A percentile compares a stretch with the other conserved stretches of the same genome.
phyloP scores from a whole-genome alignment of 2,329 filamentous ascomycete species.

The Aspergillus persii region DNA sequence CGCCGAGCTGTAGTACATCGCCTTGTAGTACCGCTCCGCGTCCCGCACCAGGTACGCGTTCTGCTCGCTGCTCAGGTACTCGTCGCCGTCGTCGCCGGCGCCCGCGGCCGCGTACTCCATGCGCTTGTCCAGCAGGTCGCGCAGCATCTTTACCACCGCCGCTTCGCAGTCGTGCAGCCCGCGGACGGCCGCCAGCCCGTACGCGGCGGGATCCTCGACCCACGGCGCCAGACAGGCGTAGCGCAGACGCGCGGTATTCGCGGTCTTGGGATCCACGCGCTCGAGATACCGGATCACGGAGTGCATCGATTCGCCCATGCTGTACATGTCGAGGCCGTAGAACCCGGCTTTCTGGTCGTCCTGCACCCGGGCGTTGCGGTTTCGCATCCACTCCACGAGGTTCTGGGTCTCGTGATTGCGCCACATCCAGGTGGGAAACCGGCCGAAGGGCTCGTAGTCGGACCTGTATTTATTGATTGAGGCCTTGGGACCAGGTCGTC shows the following conservation, averaged over 20 bases:
- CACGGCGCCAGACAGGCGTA: conserved; percentile 51
- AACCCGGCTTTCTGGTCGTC: conserved; percentile 39
- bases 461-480: conserved; percentile 26
- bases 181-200: conserved; percentile 45
- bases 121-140: conserved; percentile 43
- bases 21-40: conserved; percentile 52
- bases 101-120: conserved; percentile 39
- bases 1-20: conserved; percentile 52
- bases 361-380: conserved; percentile 39
- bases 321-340: conserved; percentile 55
- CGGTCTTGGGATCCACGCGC: conserved; percentile 43
- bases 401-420: conserved; percentile 52
- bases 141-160: conserved; percentile 47
- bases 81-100: conserved; percentile 41
- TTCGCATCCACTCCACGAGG: conserved; percentile 53
- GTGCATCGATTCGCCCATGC: conserved; percentile 47
- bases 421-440: conserved; percentile 59
- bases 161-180: conserved; percentile 48
- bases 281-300: conserved; percentile 52
- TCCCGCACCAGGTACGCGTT: conserved; percentile 52
- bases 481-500: conserved; percentile 39
- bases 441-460: conserved; percentile 44
- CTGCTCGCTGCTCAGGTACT: conserved; percentile 51
- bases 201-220: conserved; percentile 50
- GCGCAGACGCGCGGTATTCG: conserved; percentile 43